Evolutionary conservation across 768 basidiomycete genomes (phyloP), one percentile per base, ranked within the genome.

Genomic region (Termitomyces sp.): DNA sequence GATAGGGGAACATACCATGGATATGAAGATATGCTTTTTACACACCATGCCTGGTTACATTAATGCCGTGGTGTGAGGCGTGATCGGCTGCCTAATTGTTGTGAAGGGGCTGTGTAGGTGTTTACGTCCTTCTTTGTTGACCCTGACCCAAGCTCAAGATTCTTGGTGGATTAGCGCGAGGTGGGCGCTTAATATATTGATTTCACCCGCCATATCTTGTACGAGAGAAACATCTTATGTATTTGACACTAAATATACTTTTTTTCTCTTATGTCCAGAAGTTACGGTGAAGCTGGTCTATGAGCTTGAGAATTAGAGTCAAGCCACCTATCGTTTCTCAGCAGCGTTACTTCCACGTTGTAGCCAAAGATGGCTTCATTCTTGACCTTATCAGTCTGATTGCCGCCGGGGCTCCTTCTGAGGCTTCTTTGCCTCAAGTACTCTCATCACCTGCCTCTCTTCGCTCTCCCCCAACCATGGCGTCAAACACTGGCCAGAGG

Each of bases 1-100:
- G 41, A 55, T 57, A 58, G 61, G 53, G 57, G 52, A 58, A 49
- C 51, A 54, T 55, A 45, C 54, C 53, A 53, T 54, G 58, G 58
- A 61, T 52, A 32, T 61, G 51, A 60, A 55, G 53, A 57, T 57
- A 34, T 47, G 38, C 34, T 55, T 50, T 50, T 26, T 44, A 30
- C 32, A 37, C 52, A 40, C 24, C 48, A 58, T 46, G 41, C 24
- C 38, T 17, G 51, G 50, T 35, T 35, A 45, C 34, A 52, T 35
- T 53, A 45, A 34, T 44, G 28, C 43, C 32, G 38, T n/a, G 54
- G 26, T 35, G 28, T 37, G 35, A 51, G 30, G 51, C 48, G 42
- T 43, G 24, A 38, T 54, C 30, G 38, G 52, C 21, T 46, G 43
- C 28, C 57, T 51, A 54, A 58, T 21, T 34, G 26, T 26, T 58